A percentile compares a stretch with the other conserved stretches of the same genome.
phyloP scores from a whole-genome alignment of 805 yeast species.

The Saccharomycopsis fibuligera region DNA sequence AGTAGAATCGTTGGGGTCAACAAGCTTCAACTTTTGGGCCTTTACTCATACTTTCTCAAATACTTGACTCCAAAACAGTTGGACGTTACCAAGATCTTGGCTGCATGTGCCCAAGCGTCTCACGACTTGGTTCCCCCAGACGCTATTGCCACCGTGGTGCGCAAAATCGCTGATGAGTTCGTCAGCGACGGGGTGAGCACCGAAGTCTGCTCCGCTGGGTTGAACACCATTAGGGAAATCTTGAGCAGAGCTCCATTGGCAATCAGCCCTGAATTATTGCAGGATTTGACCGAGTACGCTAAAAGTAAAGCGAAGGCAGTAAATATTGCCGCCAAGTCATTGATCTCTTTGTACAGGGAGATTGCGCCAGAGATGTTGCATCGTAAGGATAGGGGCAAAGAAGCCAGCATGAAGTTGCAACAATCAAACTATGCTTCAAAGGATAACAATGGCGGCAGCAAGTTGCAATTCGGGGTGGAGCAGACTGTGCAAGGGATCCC shows the following conservation, averaged over 20 bases:
- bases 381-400: slow-evolving; percentile 88
- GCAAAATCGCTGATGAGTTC: slow-evolving; percentile 94
- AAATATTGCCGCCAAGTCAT: slow-evolving; percentile 85
- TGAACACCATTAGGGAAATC: slow-evolving; percentile 91
- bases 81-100: slow-evolving; percentile 93
- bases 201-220: slow-evolving; percentile 97
- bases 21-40: slow-evolving; percentile 81
- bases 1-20: slow-evolving; percentile 92
- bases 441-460: slow-evolving; percentile 24
- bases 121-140: slow-evolving; percentile 98
- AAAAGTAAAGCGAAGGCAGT: slow-evolving; percentile 94
- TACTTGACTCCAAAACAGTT: slow-evolving; percentile 91
- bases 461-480: slow-evolving; percentile 72
- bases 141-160: slow-evolving; percentile 65
- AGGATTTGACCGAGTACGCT: slow-evolving; percentile 84
- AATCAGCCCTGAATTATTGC: slow-evolving; percentile 79
- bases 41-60: slow-evolving; percentile 83
- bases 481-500: slow-evolving; percentile 65
- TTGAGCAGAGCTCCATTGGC: slow-evolving; percentile 91
- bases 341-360: slow-evolving; percentile 82
- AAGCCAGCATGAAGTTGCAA: slow-evolving; percentile 77
- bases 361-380: slow-evolving; percentile 94
- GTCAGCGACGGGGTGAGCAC: slow-evolving; percentile 98
- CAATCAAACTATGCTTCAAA: slow-evolving; percentile 37
- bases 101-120: slow-evolving; percentile 93